These are phyloP conservation scores for Darksidea phi DNA, from an alignment of 495 filamentous ascomycete species.

Conservation along the genomic window DNA sequence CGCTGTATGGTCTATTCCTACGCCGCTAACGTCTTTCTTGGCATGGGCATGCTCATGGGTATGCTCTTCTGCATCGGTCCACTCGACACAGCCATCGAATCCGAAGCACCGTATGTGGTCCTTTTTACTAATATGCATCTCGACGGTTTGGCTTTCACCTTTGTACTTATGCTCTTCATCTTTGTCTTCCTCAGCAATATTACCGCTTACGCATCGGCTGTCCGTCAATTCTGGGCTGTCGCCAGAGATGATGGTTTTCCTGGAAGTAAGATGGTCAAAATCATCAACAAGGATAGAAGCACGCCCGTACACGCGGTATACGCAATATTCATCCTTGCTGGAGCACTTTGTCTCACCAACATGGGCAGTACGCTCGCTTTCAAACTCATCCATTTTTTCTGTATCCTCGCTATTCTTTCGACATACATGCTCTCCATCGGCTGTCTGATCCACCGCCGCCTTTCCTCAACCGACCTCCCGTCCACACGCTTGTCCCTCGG, in stretches of 20 bases:
- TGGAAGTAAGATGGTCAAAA: slow-evolving; percentile 33
- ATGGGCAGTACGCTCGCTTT: slow-evolving; percentile 39
- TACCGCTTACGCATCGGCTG: slow-evolving; percentile 41
- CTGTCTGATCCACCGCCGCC: slow-evolving; percentile 39
- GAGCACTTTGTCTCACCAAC: slow-evolving; percentile 38
- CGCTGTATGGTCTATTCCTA: slow-evolving; percentile 36
- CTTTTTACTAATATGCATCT: too few species aligned
- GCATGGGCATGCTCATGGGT: slow-evolving; percentile 40
- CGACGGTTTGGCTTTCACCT: too few species aligned
- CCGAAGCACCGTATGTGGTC: slow-evolving; percentile 31
- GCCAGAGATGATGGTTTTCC: slow-evolving; percentile 45
- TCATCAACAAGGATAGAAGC: too few species aligned
- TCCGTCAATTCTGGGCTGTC: slow-evolving; percentile 42
- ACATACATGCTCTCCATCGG: slow-evolving; percentile 45
- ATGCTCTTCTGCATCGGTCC: slow-evolving; percentile 39
- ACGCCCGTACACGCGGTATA: slow-evolving; percentile 42
- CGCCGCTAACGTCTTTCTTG: slow-evolving; percentile 32
- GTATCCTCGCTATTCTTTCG: slow-evolving; percentile 36
- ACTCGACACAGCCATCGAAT: slow-evolving; percentile 32
- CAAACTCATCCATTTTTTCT: slow-evolving; percentile 36
- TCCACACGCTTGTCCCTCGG: slow-evolving; percentile 42
- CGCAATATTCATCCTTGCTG: slow-evolving; percentile 24
- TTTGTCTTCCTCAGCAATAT: slow-evolving; percentile 37
- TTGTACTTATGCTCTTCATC: slow-evolving; percentile 38
- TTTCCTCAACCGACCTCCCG: slow-evolving; percentile 38